These are phyloP conservation scores for Wickerhamiella slavikovae DNA, from an alignment of 805 yeast species.

Conservation along the genomic window DNA sequence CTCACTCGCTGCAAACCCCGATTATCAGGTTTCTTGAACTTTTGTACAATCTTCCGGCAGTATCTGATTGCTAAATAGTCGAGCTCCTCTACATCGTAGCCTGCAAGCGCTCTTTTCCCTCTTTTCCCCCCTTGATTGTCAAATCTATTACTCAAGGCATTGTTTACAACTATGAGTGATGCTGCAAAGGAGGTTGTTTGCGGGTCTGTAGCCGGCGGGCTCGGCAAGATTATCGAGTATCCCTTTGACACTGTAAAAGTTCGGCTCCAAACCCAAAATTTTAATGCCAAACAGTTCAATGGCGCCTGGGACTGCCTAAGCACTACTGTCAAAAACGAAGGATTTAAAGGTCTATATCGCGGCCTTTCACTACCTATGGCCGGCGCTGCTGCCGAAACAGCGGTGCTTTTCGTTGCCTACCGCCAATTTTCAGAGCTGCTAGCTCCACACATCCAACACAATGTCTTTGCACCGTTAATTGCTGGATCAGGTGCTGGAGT, in stretches of 20 bases:
- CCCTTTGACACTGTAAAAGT: conserved; percentile 91
- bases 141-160: no score
- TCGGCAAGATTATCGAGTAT: conserved; percentile 69
- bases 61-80: no score
- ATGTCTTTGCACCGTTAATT: no score
- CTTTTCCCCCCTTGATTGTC: no score
- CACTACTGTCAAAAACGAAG: conserved; percentile 46
- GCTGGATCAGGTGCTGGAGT: conserved; percentile 77
- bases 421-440: conserved; percentile 7
- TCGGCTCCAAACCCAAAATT: conserved; percentile 50
- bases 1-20: no score
- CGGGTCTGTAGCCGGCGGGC: conserved; percentile 44
- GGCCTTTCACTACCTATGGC: conserved; percentile 63
- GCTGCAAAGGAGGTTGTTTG: conserved; percentile 11
- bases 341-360: conserved; percentile 56
- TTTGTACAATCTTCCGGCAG: no score
- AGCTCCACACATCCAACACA: conserved; percentile 18
- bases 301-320: conserved; percentile 48
- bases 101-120: no score
- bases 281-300: conserved; percentile 24
- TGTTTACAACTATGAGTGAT: no score
- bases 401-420: conserved; percentile 42
- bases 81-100: no score
- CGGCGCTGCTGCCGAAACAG: conserved; percentile 83
- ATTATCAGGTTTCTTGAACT: no score